phyloP scores from a whole-genome alignment of 2,329 filamentous ascomycete genomes.

The Sporothrix brasiliensis region DNA sequence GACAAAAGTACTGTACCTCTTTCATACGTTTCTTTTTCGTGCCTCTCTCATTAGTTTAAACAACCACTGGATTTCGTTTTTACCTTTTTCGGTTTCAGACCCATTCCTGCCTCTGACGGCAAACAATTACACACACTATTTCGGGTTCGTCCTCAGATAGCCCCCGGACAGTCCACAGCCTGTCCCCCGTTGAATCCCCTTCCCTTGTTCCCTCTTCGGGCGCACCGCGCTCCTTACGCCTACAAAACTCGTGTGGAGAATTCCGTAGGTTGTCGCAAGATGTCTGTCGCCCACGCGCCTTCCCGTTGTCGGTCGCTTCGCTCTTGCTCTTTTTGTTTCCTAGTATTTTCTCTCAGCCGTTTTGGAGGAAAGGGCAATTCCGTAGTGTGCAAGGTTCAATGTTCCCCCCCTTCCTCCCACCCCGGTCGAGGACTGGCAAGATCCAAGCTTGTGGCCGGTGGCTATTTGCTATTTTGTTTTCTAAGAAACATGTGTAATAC shows the following conservation, averaged over 20 bases:
- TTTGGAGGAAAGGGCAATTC: conserved; percentile 20
- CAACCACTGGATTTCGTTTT: neutral
- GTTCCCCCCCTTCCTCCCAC: neutral
- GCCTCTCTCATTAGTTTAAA: neutral
- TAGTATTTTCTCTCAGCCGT: conserved; percentile 11
- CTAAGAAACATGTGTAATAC: conserved; percentile 30
- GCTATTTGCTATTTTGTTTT: conserved; percentile 27
- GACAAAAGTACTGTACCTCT: conserved; percentile 14
- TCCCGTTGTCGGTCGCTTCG: conserved; percentile 1
- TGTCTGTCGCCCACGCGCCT: conserved; percentile 15
- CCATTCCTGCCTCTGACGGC: conserved; percentile 23
- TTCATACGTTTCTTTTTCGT: conserved; percentile 12
- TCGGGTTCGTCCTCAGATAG: neutral
- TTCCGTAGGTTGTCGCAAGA: neutral
- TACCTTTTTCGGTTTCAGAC: too few species aligned
- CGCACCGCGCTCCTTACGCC: conserved; percentile 15
- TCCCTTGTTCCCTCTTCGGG: neutral
- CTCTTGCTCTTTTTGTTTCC: neutral
- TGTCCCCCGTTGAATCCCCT: neutral
- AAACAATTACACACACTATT: conserved; percentile 29
- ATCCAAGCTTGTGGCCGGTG: conserved; percentile 1
- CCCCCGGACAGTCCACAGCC: neutral
- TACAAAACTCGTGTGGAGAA: neutral
- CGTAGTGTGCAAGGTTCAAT: conserved; percentile 20
- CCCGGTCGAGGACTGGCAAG: neutral